Evolutionary conservation across 768 basidiomycete species (phyloP).

Genomic region (Kwoniella bestiolae): DNA sequence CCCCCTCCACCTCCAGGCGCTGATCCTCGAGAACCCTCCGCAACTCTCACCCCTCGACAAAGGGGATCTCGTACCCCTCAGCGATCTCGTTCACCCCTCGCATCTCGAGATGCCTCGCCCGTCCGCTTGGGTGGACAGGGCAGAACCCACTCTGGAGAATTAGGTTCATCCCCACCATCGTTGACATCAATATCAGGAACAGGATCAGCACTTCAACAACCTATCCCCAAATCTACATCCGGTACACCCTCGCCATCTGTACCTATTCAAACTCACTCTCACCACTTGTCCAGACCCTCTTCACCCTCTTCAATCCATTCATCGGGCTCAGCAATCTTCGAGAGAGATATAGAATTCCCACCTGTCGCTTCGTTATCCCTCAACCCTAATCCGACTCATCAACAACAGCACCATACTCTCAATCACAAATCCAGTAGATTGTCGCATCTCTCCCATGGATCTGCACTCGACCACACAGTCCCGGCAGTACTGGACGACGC

Average conservation of each 20-base stretch:
- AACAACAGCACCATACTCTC: constrained; percentile 38
- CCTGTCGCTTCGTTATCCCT: constrained; percentile 49
- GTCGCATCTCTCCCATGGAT: constrained; percentile 61
- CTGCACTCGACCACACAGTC: constrained; percentile 66
- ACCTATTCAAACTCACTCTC: constrained; percentile 22
- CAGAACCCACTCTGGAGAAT: constrained; percentile 14
- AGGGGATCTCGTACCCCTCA: constrained; percentile 41
- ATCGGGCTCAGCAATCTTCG: constrained; percentile 86
- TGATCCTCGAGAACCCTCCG: constrained; percentile 52
- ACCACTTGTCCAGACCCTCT: constrained; percentile 47
- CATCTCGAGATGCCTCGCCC: constrained; percentile 15
- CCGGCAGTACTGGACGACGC: constrained; percentile 86
- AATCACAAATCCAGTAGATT: constrained; percentile 49
- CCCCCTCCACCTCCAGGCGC: constrained; percentile 47
- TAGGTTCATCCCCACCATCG: constrained; percentile 11
- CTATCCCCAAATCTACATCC: constrained; percentile 7
- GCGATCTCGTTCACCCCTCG: constrained; percentile 29
- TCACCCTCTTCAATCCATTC: constrained; percentile 62
- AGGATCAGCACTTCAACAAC: constrained; percentile 13
- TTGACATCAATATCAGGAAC: too few species aligned
- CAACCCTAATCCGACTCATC: constrained; percentile 36
- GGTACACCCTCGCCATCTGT: constrained; percentile 53
- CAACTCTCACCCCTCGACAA: constrained; percentile 28
- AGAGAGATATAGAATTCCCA: constrained; percentile 76
- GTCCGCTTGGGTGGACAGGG: constrained; percentile 4